These are phyloP conservation scores for Microsporum ferrugineum DNA, from an alignment of 2,329 filamentous ascomycete species.

Conservation along the genomic window DNA sequence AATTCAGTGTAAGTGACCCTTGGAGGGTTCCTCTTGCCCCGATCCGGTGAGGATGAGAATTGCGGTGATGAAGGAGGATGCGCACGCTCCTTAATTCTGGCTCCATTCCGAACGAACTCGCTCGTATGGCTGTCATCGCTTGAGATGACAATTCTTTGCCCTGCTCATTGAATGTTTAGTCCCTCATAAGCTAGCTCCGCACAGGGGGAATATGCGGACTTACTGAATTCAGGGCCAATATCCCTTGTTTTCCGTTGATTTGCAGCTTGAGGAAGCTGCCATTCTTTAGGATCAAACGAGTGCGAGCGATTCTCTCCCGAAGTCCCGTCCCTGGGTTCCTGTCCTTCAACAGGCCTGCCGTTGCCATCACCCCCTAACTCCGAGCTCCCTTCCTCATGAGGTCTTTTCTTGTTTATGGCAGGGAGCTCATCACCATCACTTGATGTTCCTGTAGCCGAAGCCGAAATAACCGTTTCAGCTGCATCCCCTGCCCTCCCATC, in stretches of 20 bases:
- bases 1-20: not conserved
- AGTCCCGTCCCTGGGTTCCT: not conserved
- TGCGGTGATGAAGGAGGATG: not conserved
- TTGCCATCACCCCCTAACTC: not conserved
- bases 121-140: not conserved
- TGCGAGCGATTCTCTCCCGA: not conserved
- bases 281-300: not conserved
- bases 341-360: not conserved
- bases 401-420: not conserved
- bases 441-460: not conserved
- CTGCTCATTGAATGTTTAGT: not conserved
- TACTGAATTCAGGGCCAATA: not conserved
- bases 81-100: not conserved
- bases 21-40: not conserved
- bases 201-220: not conserved
- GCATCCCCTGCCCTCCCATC: not conserved
- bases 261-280: not conserved
- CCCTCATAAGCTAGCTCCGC: not conserved
- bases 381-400: not conserved
- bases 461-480: not conserved
- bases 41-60: not conserved
- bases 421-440: not conserved
- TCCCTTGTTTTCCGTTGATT: not conserved
- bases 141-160: not conserved
- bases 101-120: not conserved